Conservation (phyloP, 2,329 filamentous ascomycete species). For the Phialophora macrospora region DNA sequence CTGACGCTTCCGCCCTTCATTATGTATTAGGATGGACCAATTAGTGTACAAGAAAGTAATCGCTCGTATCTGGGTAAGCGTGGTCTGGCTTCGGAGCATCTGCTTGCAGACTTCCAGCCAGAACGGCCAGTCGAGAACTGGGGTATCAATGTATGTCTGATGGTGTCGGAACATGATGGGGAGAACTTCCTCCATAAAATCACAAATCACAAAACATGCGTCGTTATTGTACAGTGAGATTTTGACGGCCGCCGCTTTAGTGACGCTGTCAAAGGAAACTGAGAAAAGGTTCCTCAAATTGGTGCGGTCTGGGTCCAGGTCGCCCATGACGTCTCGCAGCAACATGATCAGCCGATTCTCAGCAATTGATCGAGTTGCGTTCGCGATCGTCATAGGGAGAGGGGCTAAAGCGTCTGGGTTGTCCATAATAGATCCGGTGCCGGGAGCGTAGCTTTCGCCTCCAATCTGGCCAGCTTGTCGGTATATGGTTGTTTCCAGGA, state of each 20-base stretch:
- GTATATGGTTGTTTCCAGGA: conserved; percentile 82
- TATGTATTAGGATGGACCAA: conserved; percentile 73
- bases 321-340: conserved; percentile 77
- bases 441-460: conserved; percentile 58
- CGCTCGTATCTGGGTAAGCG: conserved; percentile 84
- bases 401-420: conserved; percentile 70
- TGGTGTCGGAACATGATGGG: conserved; percentile 67
- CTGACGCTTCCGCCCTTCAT: conserved; percentile 69
- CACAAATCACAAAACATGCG: conserved; percentile 86
- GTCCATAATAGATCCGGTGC: conserved; percentile 65
- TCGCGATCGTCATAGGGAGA: conserved; percentile 67
- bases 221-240: conserved; percentile 81
- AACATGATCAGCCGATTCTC: conserved; percentile 85
- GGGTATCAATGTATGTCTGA: conserved; percentile 51
- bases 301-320: conserved; percentile 59
- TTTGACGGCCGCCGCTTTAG: conserved; percentile 74
- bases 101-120: conserved; percentile 80
- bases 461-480: conserved; percentile 55
- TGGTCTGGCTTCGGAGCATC: conserved; percentile 83
- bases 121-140: conserved; percentile 76
- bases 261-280: conserved; percentile 71
- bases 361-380: conserved; percentile 79
- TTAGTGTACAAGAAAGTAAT: conserved; percentile 79
- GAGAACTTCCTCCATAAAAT: conserved; percentile 83
- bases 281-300: conserved; percentile 72